Evolutionary conservation across 495 filamentous ascomycete species (phyloP), one percentile per base, ranked within the genome.

Genomic region (Peziza echinospora): DNA sequence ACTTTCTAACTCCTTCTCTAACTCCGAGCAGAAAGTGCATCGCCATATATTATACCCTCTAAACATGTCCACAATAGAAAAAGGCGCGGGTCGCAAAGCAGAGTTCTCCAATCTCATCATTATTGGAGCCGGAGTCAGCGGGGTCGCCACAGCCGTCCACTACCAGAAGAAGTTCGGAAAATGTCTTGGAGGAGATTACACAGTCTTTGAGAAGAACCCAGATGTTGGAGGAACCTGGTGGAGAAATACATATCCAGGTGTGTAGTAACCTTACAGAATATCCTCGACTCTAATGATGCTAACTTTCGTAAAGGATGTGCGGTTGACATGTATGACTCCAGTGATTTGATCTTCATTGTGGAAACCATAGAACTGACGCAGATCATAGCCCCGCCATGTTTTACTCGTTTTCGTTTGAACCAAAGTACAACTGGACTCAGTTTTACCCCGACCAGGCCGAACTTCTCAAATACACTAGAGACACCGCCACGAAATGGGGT

Each of bases 391-490:
- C 30, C 13, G 19, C 30, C 19, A 0, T 7, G 13, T 5, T 71
- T 34, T 73, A 73, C 53, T 61, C 55, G 28, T 72, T 67, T 53
- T 68, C 64, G 3, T 75, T 73, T 47, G 62, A 53, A 1, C 53
- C 56, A 43, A 73, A 68, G 47, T 53, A 64, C 2, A 55, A 63
- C 34, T 73, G 68, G 64, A 60, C 60, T 10, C 57, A 59, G 37
- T 48, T 66, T 11, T 63, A 66, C 53, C 65, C 67, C 1, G 53
- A 60, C 5, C 54, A 64, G 26, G 48, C 49, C 0, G 69, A 72
- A 51, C 65, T 70, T 43, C 64, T 68, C 39, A 53, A 51, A 5
- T 73, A 75, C 49, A 58, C 65, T 9, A 53, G 64, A 39, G 50
- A 52, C 5, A 65, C 72, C 3, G 62, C 64, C 6, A 59, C 64